Conservation (phyloP, 2,329 filamentous ascomycete species). For the Hansfordia pulvinata region DNA sequence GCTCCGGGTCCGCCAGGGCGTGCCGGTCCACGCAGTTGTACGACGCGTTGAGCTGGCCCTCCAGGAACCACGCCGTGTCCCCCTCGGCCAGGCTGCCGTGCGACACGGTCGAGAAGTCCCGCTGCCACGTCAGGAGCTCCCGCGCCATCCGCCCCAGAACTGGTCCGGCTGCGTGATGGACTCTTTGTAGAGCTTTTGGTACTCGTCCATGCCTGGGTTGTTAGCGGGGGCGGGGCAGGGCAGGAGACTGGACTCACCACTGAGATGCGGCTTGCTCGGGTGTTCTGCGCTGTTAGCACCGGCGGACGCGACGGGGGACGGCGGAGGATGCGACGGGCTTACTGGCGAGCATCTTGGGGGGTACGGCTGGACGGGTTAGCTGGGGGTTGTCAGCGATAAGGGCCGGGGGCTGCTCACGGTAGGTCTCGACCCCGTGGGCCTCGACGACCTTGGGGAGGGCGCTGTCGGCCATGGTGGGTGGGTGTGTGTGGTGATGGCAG, state of each 20-base stretch:
- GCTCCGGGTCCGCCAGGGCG: conserved; percentile 86
- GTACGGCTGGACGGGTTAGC: conserved; percentile 38
- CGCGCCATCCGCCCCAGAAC: conserved; percentile 84
- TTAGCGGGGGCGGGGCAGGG: no score
- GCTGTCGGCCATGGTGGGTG: conserved; percentile 29
- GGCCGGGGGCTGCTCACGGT: conserved; percentile 31
- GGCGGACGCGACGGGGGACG: conserved; percentile 2
- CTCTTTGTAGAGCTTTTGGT: conserved; percentile 58
- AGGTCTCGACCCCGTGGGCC: conserved; percentile 66
- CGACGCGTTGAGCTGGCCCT: conserved; percentile 85
- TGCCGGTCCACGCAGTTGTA: conserved; percentile 98
- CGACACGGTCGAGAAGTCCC: conserved; percentile 82
- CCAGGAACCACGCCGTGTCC: conserved; percentile 88
- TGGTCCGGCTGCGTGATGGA: conserved; percentile 80
- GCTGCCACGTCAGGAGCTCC: conserved; percentile 80
- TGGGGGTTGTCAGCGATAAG: conserved; percentile 2
- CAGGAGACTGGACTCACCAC: conserved; percentile 44
- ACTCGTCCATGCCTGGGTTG: conserved; percentile 45
- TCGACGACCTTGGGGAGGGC: conserved; percentile 53
- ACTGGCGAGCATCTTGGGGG: conserved; percentile 55
- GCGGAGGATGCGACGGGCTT: conserved; percentile 22
- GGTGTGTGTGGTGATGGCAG: conserved; percentile 5
- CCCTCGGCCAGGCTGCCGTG: conserved; percentile 64
- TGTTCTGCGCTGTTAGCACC: no score
- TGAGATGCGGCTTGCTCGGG: conserved; percentile 54